These are phyloP conservation scores for Tranzscheliella williamsii DNA, from an alignment of 1,284 basidiomycete genomes.

Conservation along the genomic window DNA sequence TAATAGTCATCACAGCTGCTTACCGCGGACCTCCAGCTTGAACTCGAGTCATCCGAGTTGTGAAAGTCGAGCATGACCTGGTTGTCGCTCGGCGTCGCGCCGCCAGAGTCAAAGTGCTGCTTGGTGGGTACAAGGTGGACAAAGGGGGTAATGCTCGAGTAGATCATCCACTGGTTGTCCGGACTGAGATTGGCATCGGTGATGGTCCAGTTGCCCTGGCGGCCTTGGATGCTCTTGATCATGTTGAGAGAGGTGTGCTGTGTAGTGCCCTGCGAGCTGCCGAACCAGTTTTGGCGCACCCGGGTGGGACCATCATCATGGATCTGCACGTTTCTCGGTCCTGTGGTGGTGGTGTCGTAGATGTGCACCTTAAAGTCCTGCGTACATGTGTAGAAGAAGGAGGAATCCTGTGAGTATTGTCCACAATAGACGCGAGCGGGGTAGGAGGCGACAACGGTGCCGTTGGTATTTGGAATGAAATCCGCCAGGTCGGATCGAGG, in stretches of 20 bases:
- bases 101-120: constrained; percentile 33
- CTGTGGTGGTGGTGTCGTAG: constrained; percentile 32
- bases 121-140: constrained; percentile 83
- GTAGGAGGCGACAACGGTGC: constrained; percentile 82
- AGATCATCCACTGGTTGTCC: constrained; percentile 93
- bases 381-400: constrained; percentile 63
- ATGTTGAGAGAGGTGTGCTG: constrained; percentile 51
- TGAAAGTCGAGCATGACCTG: constrained; percentile 60
- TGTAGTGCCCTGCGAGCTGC: constrained; percentile 62
- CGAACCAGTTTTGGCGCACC: constrained; percentile 24
- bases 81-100: constrained; percentile 28
- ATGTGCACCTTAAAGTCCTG: constrained; percentile 74
- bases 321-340: constrained; percentile 19
- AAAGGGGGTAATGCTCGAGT: constrained; percentile 66
- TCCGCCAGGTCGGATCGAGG: constrained; percentile 61
- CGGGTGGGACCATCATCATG: constrained; percentile 33
- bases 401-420: constrained; percentile 72
- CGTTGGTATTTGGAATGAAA: constrained; percentile 80
- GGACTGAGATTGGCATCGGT: constrained; percentile 85
- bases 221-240: constrained; percentile 55
- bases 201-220: constrained; percentile 55
- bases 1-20: too few relatives aligned
- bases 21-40: constrained; percentile 52
- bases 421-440: constrained; percentile 84
- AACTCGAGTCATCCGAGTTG: constrained; percentile 52